Conservation (phyloP, 345 rosid genomes). For the Gossypium herbaceum region DNA sequence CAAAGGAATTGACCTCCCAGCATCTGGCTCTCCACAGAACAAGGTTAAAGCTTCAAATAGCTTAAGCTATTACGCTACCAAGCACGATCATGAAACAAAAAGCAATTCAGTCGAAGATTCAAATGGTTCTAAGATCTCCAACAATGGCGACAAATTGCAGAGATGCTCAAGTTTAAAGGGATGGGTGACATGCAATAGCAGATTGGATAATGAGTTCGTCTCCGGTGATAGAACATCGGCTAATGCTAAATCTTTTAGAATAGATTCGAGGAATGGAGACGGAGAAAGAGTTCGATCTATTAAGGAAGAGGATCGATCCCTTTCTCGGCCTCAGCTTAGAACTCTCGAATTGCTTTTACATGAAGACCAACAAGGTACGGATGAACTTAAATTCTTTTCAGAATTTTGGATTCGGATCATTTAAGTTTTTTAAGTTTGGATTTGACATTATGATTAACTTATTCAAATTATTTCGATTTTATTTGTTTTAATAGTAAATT, state of each 20-base stretch:
- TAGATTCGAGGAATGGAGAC: slow-evolving; percentile 7
- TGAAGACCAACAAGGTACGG: slow-evolving; percentile 34
- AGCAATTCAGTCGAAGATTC: slow-evolving; percentile 24
- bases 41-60: slow-evolving; percentile 39
- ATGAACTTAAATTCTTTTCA: no score
- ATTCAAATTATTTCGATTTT: no score
- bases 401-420: no score
- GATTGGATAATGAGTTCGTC: slow-evolving; percentile 13
- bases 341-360: slow-evolving; percentile 27
- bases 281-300: slow-evolving; percentile 13
- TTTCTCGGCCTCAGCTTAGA: slow-evolving; percentile 22
- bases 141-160: slow-evolving; percentile 27
- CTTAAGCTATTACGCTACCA: slow-evolving; percentile 14
- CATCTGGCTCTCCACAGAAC: slow-evolving; percentile 46
- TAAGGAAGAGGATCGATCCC: slow-evolving; percentile 14
- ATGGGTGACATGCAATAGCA: slow-evolving; percentile 20
- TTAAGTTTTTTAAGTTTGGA: no score
- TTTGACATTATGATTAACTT: no score
- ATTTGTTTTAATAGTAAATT: no score
- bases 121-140: slow-evolving; percentile 20
- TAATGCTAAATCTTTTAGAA: slow-evolving; percentile 6
- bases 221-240: slow-evolving; percentile 11
- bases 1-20: slow-evolving; percentile 50
- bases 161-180: slow-evolving; percentile 29
- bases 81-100: slow-evolving; percentile 24